A percentile compares a stretch with the other conserved stretches of the same genome.
These are phyloP conservation scores for Mallotus japonicus DNA, from an alignment of 441 rosid genomes.

Conservation along the genomic window DNA sequence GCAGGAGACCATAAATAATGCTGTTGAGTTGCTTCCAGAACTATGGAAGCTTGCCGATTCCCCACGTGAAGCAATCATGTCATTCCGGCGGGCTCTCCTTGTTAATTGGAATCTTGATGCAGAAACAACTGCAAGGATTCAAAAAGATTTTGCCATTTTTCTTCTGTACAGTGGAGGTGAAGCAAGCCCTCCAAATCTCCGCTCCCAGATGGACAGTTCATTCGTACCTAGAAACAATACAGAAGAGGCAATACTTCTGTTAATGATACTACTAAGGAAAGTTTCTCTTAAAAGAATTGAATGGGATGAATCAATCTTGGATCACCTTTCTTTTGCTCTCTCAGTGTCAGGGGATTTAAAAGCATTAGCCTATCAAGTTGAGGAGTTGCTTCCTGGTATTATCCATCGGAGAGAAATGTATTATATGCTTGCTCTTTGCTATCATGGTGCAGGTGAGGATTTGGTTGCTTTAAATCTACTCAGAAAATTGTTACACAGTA, in stretches of 20 bases:
- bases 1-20: constrained; percentile 70
- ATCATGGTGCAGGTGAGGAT: constrained; percentile 66
- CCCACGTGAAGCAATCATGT: constrained; percentile 61
- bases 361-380: constrained; percentile 58
- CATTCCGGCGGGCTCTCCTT: constrained; percentile 70
- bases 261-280: constrained; percentile 72
- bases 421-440: constrained; percentile 59
- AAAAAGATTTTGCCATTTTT: constrained; percentile 69
- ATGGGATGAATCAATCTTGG: constrained; percentile 79
- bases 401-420: constrained; percentile 57
- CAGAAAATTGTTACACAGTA: constrained; percentile 49
- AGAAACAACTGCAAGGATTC: constrained; percentile 64
- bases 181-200: constrained; percentile 75
- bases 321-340: constrained; percentile 76
- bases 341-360: constrained; percentile 58
- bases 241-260: constrained; percentile 78
- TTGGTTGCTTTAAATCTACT: constrained; percentile 65
- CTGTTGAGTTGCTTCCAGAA: constrained; percentile 87
- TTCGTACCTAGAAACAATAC: constrained; percentile 74
- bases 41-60: constrained; percentile 72
- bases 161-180: constrained; percentile 81
- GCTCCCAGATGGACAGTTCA: constrained; percentile 71
- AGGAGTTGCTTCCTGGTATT: constrained; percentile 63
- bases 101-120: constrained; percentile 72
- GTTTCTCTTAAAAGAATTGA: constrained; percentile 49